Base-by-base conservation (phyloP, 257 asterid genomes). In the Petunia axillaris region DNA sequence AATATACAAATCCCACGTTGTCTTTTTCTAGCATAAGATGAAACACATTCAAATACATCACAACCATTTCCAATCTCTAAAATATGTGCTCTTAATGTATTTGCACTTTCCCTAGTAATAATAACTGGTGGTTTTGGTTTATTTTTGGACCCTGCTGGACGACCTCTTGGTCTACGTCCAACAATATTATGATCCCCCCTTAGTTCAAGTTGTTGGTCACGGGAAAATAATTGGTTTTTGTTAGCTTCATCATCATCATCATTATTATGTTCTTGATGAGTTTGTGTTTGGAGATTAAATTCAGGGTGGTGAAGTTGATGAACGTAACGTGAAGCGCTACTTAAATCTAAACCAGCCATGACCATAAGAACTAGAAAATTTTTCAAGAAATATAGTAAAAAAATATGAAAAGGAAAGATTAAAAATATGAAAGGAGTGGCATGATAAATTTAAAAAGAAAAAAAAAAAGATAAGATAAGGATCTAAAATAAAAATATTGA, bases 291-390 rank as follows among this genome's bases (percentile, higher is more conserved):
- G 88, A 86, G 88, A 79, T 90, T 90, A 76, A 88, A 88, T 79
- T 91, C 92, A 0, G 87, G 85, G 71, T 65, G 87, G 81, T 87
- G 90, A 39, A 89, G 93, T 62, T 90, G 95, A 64, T 89, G 90
- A 13, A 85, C 85, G 81, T 84, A 91, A 82, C 89, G 92, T 64
- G 95, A 85, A 80, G 95, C 88, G 3, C 92, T 85, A 67, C 93
- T 88, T 83, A 93, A 87, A 92, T 92, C 96, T 88, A 93, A 83
- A 79, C 94, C 97, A 64, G 95, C 93, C 98, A 71, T 83, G 84
- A 79, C 36, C 57, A 75, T 44, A 62, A 54, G 67, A 81, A 66
- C 39, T 25, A 25, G 25, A 53, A 25, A 9, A 48, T 48, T 48
- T 48, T 5, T 55, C 54, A 79, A 75, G 74, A 66, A 82, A 82